phyloP scores from a whole-genome alignment of 2,329 filamentous ascomycete genomes.

The Scedosporium aurantiacum region DNA sequence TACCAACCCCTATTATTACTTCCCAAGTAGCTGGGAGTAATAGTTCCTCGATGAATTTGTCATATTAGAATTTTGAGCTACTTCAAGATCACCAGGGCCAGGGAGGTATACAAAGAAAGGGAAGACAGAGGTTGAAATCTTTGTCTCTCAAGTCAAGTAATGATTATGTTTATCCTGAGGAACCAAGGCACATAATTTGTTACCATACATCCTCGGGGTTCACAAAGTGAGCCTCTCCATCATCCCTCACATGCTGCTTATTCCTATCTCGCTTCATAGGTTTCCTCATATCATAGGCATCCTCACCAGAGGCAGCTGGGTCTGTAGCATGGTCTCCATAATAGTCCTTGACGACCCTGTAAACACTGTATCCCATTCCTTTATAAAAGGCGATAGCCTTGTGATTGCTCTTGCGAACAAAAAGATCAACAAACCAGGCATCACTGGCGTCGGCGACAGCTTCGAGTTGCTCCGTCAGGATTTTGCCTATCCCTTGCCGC shows the following conservation, averaged over 20 bases:
- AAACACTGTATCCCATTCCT: conserved; percentile 85
- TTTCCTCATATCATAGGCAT: conserved; percentile 97
- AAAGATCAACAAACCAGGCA: conserved; percentile 92
- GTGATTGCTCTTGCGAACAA: conserved; percentile 79
- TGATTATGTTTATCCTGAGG: no score
- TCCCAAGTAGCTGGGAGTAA: no score
- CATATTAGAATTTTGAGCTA: no score
- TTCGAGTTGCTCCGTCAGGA: conserved; percentile 72
- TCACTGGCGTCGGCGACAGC: conserved; percentile 69
- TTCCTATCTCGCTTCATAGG: conserved; percentile 71
- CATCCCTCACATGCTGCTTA: conserved; percentile 62
- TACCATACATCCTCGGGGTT: conserved; percentile 79
- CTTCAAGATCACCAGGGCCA: no score
- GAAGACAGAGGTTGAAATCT: no score
- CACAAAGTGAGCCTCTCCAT: conserved; percentile 71
- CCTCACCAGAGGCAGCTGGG: conserved; percentile 55
- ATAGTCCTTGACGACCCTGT: conserved; percentile 78
- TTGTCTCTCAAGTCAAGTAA: no score
- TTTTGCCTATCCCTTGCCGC: conserved; percentile 75
- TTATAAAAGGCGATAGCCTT: conserved; percentile 83
- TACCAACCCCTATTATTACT: no score
- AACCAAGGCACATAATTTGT: conserved; percentile 7
- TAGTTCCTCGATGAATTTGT: no score
- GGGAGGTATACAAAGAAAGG: no score
- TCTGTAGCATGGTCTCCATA: conserved; percentile 74